These are phyloP conservation scores for Dendryphion nanum DNA, from an alignment of 2,329 filamentous ascomycete species.

Conservation along the genomic window DNA sequence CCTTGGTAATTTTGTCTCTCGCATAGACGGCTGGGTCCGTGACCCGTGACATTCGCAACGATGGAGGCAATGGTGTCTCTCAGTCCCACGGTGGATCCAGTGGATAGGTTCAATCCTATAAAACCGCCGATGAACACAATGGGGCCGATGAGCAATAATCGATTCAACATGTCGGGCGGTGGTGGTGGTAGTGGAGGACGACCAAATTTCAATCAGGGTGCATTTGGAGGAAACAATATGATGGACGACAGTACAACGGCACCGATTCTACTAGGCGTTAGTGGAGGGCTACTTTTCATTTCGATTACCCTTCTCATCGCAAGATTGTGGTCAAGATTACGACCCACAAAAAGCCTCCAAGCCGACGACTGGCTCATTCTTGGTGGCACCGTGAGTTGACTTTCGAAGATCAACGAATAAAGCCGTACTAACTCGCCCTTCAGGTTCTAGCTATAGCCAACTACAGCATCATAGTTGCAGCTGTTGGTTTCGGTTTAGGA, in stretches of 20 bases:
- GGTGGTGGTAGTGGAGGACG: too few species aligned
- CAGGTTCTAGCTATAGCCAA: slow-evolving; percentile 19
- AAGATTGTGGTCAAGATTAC: slow-evolving; percentile 18
- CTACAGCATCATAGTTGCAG: slow-evolving; percentile 15
- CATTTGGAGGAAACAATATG: background rate
- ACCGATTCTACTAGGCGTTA: slow-evolving; percentile 21
- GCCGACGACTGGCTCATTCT: slow-evolving; percentile 22
- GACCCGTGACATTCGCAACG: too few species aligned
- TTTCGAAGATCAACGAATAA: background rate
- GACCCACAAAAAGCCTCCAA: slow-evolving; percentile 11
- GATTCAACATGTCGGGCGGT: background rate
- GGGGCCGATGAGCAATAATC: background rate
- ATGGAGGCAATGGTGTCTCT: background rate
- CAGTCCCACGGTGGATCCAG: slow-evolving; percentile 1
- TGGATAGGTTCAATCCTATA: background rate
- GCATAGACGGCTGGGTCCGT: too few species aligned
- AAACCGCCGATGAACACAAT: background rate
- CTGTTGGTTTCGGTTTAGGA: slow-evolving; percentile 22
- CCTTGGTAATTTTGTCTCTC: too few species aligned
- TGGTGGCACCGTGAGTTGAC: slow-evolving; percentile 14
- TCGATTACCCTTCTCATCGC: slow-evolving; percentile 15
- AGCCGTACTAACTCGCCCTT: too few species aligned
- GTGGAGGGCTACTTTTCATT: slow-evolving; percentile 16
- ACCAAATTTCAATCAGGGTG: slow-evolving; percentile 2
- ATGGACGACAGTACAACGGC: slow-evolving; percentile 14